These are phyloP conservation scores for Dendrobium huoshanense DNA, from an alignment of 106 monocot genomes.

Conservation along the genomic window DNA sequence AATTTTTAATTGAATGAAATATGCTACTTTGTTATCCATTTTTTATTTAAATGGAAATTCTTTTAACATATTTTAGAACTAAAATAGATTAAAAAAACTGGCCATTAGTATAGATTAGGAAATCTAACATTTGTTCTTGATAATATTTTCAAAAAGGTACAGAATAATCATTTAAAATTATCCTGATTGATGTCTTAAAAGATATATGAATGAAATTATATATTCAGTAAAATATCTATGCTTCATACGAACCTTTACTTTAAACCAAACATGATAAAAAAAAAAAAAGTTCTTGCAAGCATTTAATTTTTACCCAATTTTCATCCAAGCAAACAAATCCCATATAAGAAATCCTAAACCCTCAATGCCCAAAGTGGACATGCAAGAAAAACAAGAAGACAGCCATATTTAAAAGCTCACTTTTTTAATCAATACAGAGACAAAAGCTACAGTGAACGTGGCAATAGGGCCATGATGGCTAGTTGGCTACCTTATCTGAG, in stretches of 20 bases:
- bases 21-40: no score
- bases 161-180: no score
- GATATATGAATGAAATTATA: no score
- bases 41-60: no score
- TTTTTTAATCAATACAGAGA: not conserved
- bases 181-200: no score
- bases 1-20: not conserved
- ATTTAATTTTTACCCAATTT: not conserved
- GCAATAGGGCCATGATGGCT: not conserved
- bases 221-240: no score
- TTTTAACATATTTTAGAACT: no score
- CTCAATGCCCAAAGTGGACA: not conserved
- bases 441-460: not conserved
- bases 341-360: not conserved
- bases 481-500: conserved; percentile 46
- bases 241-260: no score
- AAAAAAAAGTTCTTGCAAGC: not conserved
- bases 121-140: no score
- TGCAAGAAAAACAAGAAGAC: not conserved
- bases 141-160: no score
- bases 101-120: no score
- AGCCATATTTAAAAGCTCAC: not conserved
- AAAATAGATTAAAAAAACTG: no score
- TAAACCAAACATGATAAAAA: not conserved
- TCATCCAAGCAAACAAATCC: not conserved